phyloP scores from a whole-genome alignment of 192 early-diverging fungal genomes.

The Coemansia biformis region DNA sequence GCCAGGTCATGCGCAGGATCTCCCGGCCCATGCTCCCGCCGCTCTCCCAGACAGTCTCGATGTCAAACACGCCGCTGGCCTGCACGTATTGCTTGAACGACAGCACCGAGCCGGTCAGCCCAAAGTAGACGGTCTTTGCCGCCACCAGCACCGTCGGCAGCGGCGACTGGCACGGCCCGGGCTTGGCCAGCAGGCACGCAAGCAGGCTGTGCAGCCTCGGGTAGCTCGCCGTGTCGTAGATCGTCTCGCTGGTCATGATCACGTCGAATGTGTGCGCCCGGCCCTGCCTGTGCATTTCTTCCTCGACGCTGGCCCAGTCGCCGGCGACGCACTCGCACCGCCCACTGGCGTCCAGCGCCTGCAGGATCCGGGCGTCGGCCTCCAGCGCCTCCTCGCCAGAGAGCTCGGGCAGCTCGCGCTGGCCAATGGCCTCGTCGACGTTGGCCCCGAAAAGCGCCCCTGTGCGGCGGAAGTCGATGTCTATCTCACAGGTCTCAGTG shows the following conservation, averaged over 20 bases:
- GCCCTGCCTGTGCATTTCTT: constrained; percentile 40
- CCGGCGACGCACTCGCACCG: constrained; percentile 61
- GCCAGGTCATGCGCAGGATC: constrained; percentile 61
- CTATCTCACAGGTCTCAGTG: constrained; percentile 40
- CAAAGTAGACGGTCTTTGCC: constrained; percentile 94
- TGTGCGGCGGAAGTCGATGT: constrained; percentile 42
- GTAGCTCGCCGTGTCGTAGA: constrained; percentile 63
- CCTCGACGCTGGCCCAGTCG: constrained; percentile 58
- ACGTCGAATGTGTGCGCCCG: constrained; percentile 60
- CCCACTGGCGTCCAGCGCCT: constrained; percentile 4
- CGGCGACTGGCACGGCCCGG: constrained; percentile 7
- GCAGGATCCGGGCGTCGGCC: constrained; percentile 22
- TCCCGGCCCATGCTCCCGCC: constrained; percentile 64
- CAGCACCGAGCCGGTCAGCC: constrained; percentile 78
- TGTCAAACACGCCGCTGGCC: constrained; percentile 50
- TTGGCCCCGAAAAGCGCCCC: constrained; percentile 29
- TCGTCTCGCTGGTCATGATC: constrained; percentile 74
- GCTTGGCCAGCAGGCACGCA: constrained; percentile 30
- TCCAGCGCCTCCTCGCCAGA: constrained; percentile 33
- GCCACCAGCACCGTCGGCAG: constrained; percentile 59
- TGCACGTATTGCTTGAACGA: constrained; percentile 65
- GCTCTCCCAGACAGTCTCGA: constrained; percentile 58
- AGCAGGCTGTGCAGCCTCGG: constrained; percentile 59
- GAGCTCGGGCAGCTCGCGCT: constrained; percentile 35
- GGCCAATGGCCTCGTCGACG: constrained; percentile 32